Evolutionary conservation across 306 rosid genomes (phyloP), one percentile per base, ranked within the genome.

Genomic region (Inga laurina): DNA sequence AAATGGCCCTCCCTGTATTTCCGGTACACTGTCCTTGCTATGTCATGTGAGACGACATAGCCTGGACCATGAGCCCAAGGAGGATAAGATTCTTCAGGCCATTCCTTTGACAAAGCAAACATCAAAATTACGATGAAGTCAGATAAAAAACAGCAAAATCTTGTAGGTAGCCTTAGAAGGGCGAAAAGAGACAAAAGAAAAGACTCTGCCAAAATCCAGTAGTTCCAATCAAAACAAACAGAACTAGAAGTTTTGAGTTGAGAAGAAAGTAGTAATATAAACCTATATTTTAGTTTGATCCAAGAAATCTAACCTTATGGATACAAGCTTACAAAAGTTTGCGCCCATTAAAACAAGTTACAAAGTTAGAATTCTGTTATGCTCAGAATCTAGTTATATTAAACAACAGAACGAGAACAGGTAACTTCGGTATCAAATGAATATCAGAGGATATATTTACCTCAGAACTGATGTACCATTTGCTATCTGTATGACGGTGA

Each of bases 51-150:
- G 80, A 97, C 87, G 51, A 97, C 98, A 84, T 97, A 97, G 22
- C 99, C 98, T 21, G 99, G 99, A 83, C 99, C 99, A 76, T 97
- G 97, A 41, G 99, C 99, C 98, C 98, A 97, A 30, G 98, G 93
- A 44, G 99, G 99, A 87, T 97, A 97, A 22, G 86, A 89, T 27
- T 83, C 88, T 83, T 88, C 97, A 16, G 85, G 91, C 98, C 98
- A 97, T 91, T 94, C 99, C 99, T 96, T 81, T 85, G 77, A 72
- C 39, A 51, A 84, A 43, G 68, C 80, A 88, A 37, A 52, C 74
- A 84, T 46, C 62, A 73, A 46, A 72, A 72, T 48, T 54, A 44
- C 79, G 77, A 83, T 75, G 76, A 74, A 32, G 41, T 35, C 30
- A 82, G 27, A 34, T 68, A 22, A 81, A 56, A 34, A 37, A 27